These are phyloP conservation scores for Erigeron canadensis DNA, from an alignment of 129 eudicot species.

Conservation along the genomic window DNA sequence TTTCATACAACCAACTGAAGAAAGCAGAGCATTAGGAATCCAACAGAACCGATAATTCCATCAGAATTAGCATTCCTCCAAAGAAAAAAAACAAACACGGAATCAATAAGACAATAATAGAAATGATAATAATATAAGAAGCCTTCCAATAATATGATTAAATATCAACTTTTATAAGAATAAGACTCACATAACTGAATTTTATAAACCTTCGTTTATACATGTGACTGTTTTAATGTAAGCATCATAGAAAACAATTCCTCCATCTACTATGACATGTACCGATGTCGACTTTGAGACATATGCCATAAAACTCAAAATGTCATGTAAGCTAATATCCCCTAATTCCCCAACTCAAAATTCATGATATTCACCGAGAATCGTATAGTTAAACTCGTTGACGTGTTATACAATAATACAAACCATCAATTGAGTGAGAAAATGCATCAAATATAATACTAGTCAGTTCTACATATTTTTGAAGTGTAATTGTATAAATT, in stretches of 20 bases:
- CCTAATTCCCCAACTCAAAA: not conserved
- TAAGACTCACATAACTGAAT: not conserved
- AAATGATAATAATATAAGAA: not conserved
- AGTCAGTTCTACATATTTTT: not conserved
- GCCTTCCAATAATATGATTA: not conserved
- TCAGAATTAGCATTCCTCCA: conserved; percentile 46
- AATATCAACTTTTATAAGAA: not conserved
- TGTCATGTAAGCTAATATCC: not conserved
- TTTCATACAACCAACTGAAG: conserved; percentile 42
- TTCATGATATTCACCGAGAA: not conserved
- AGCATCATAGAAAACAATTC: not conserved
- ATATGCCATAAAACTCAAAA: not conserved
- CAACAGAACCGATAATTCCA: conserved; percentile 40
- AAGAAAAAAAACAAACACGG: conserved; percentile 36
- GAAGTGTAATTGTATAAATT: not conserved
- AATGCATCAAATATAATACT: not conserved
- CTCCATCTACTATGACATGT: not conserved
- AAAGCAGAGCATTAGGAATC: conserved; percentile 38
- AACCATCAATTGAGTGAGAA: not conserved
- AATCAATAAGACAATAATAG: conserved; percentile 39
- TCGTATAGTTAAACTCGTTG: not conserved
- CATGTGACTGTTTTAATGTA: not conserved
- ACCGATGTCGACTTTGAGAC: not conserved
- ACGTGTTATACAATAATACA: not conserved
- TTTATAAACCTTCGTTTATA: not conserved